Base-by-base conservation (phyloP, 345 rosid species). In the Salix viminalis region DNA sequence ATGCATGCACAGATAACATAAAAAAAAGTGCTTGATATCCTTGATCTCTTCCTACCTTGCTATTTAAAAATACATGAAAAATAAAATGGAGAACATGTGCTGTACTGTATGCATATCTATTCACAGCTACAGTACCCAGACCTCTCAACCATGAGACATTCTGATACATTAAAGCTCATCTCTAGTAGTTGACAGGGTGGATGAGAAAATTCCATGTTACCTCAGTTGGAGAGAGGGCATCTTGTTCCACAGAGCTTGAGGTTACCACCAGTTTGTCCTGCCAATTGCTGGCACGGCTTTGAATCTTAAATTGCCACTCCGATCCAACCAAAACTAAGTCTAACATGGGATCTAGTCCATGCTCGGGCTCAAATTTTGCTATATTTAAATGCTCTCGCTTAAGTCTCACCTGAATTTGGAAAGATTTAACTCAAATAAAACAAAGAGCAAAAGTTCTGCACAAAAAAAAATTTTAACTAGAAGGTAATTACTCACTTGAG, bases 301-400 rank as follows among this genome's bases (percentile, higher is more conserved):
- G 97, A 85, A 96, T 92, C 87, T 98, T 84, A 82, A 93, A 96
- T 84, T 90, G 97, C 98, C 98, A 93, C 84, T 96, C 98, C 68
- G 96, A 96, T 74, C 98, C 99, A 75, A 92, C 99, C 92, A 96
- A 86, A 75, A 92, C 98, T 82, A 96, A 87, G 90, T 96, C 98
- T 72, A 93, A 81, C 86, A 88, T 85, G 46, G 99, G 99, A 84
- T 96, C 98, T 64, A 90, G 81, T 71, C 98, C 98, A 80, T 88
- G 75, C 82, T 96, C 98, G 16, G 98, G 98, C 87, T 96, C 99
- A 83, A 96, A 92, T 88, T 93, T 96, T 24, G 97, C 98, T 39
- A 96, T 68, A 73, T 96, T 96, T 65, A 91, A 88, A 84, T 96
- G 97, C 85, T 96, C 99, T 78, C 96, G 85, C 80, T 96, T 96